Evolutionary conservation across 2,329 filamentous ascomycete species (phyloP).

Genomic region (Sarocladium brachiariae): DNA sequence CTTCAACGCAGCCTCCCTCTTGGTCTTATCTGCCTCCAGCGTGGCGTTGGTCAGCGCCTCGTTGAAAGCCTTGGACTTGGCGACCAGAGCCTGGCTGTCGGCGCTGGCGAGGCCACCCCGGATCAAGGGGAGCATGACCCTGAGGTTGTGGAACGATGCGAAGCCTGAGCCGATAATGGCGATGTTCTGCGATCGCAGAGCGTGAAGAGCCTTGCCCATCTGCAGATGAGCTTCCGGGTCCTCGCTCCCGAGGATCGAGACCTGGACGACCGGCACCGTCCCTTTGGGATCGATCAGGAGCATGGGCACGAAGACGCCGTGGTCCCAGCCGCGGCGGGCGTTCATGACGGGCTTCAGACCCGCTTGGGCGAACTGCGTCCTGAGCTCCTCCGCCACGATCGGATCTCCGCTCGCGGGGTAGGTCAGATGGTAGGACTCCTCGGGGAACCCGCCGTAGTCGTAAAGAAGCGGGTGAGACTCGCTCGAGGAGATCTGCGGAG

Average conservation of each 20-base stretch:
- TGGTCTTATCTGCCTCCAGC: constrained; percentile 21
- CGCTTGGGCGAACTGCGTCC: constrained; percentile 35
- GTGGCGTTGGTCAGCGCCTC: constrained; percentile 34
- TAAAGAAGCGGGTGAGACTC: constrained; percentile 42
- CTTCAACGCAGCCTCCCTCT: constrained; percentile 32
- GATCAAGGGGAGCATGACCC: constrained; percentile 34
- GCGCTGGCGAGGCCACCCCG: constrained; percentile 12
- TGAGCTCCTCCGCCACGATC: constrained; percentile 42
- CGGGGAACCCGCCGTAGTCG: constrained; percentile 54
- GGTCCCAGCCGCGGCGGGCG: constrained; percentile 44
- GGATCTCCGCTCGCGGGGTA: constrained; percentile 52
- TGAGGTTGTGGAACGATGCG: constrained; percentile 50
- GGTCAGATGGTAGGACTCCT: constrained; percentile 45
- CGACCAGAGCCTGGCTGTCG: constrained; percentile 19
- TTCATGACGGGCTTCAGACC: constrained; percentile 38
- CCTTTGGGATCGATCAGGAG: constrained; percentile 46
- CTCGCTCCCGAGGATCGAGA: constrained; percentile 48
- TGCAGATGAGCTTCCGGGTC: constrained; percentile 40
- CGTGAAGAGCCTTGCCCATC: constrained; percentile 45
- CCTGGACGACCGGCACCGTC: constrained; percentile 47
- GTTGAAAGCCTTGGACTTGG: constrained; percentile 36
- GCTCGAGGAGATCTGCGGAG: constrained; percentile 44
- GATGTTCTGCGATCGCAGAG: constrained; percentile 45
- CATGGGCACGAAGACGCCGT: constrained; percentile 54
- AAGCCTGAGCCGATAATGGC: constrained; percentile 55